Evolutionary conservation across 306 rosid genomes (phyloP).

Genomic region (Psophocarpus tetragonolobus): DNA sequence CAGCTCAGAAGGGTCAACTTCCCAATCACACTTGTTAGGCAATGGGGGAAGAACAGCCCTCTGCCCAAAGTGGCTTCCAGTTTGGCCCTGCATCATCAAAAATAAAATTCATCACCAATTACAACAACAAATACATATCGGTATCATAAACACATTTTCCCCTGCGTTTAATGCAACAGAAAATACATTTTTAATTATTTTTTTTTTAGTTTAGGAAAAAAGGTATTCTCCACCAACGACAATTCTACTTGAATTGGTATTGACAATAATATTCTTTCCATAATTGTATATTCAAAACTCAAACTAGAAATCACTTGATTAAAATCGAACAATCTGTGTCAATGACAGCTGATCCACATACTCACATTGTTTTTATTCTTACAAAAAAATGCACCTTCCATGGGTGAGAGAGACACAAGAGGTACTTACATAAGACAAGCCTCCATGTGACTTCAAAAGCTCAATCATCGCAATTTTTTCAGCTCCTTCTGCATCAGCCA

Average conservation of each 20-base stretch:
- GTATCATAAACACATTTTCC: not conserved
- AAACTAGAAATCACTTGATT: not conserved
- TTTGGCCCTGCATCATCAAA: conserved; percentile 73
- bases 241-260: too few species aligned
- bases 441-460: conserved; percentile 76
- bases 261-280: too few species aligned
- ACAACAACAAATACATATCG: not conserved
- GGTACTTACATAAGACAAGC: conserved; percentile 73
- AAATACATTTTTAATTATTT: not conserved
- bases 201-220: not conserved
- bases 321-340: not conserved
- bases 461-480: conserved; percentile 55
- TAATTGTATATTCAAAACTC: too few species aligned
- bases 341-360: not conserved
- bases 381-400: not conserved
- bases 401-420: conserved; percentile 24
- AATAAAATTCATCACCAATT: conserved; percentile 1
- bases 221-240: too few species aligned
- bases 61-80: conserved; percentile 81
- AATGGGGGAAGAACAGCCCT: conserved; percentile 77
- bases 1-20: conserved; percentile 86
- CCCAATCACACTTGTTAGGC: conserved; percentile 98
- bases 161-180: not conserved
- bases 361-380: not conserved
- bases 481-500: conserved; percentile 98